Evolutionary conservation across 176 grass and related monocot genomes (phyloP).

Genomic region (Leersia perrieri): DNA sequence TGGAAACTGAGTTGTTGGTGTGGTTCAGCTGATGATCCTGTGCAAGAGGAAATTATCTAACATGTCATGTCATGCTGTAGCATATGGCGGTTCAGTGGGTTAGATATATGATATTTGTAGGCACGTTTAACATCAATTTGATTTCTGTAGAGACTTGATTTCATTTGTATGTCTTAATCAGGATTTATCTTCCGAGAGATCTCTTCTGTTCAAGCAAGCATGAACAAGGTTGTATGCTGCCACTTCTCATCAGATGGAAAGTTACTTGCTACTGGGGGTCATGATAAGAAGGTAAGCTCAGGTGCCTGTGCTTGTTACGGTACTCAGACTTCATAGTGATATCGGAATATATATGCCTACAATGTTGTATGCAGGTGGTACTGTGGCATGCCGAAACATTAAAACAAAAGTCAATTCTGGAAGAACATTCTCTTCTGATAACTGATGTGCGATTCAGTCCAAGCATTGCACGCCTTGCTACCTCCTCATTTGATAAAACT

Average conservation of each 20-base stretch:
- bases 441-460: conserved; percentile 88
- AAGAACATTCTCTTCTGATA: conserved; percentile 76
- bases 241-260: conserved; percentile 95
- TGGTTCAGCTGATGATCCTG: background rate
- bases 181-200: conserved; percentile 73
- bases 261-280: conserved; percentile 85
- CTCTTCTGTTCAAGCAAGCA: conserved; percentile 64
- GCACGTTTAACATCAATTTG: background rate
- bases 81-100: conserved; percentile 1
- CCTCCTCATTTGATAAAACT: conserved; percentile 95
- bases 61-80: background rate
- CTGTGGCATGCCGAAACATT: conserved; percentile 78
- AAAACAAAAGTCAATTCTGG: conserved; percentile 69
- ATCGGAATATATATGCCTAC: background rate
- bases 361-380: conserved; percentile 57
- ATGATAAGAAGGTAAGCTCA: conserved; percentile 85
- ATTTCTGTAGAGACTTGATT: background rate
- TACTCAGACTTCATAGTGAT: conserved; percentile 4
- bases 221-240: conserved; percentile 73
- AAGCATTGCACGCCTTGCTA: conserved; percentile 64
- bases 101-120: background rate
- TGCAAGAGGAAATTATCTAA: background rate
- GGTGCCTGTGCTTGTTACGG: conserved; percentile 9
- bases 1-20: background rate
- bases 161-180: conserved; percentile 30